Evolutionary conservation across 2,329 filamentous ascomycete genomes (phyloP), one percentile per base, ranked within the genome.

Genomic region (Zopfia rhizophila): DNA sequence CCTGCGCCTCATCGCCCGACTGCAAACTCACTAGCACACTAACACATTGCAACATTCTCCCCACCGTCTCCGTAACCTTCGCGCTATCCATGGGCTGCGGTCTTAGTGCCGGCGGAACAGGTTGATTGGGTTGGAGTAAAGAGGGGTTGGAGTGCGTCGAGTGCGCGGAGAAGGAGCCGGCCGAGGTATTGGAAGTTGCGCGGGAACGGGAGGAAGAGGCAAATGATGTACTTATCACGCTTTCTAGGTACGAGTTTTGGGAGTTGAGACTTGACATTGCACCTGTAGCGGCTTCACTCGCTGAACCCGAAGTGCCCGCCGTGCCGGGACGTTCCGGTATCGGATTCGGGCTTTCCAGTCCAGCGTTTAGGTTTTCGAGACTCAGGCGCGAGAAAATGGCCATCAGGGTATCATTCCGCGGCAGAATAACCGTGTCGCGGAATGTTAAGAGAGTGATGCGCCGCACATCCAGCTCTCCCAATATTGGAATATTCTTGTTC

Each of bases 21-120:
- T 84, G 87, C 10, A 96, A 83, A 51, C 86, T 87, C 3, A 90
- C 89, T 16, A 99, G 78, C 6, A 99, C 91, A 68, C 88, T 93
- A 72, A 97, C 88, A 71, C 94, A 99, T 75, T 99, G 94, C 53
- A 99, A 78, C 90, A 99, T 96, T 38, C 93, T 81, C 0, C 91
- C 94, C 1, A 97, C 92, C 58, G 93, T 96, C 59, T 97, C 92
- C 1, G 94, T 96, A 41, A 97, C 85, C 65, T 94, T 85, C 66
- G 90, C 88, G 75, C 63, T 84, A 39, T 73, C 68, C 69, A 73
- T 72, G 5, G 67, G 71, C 13, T 63, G 65, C 7, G 60, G 57
- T 14, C 64, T 63, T 1, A 66, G 48, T 1, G 56, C 33, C 0
- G 62, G 28, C 1, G 62, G 60, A 4, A 63, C 53, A 38, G 50